Percentiles rank a stretch among this genome's conserved stretches.
These are phyloP conservation scores for Lasiosphaeria ovina DNA, from an alignment of 495 filamentous ascomycete species.

Conservation along the genomic window DNA sequence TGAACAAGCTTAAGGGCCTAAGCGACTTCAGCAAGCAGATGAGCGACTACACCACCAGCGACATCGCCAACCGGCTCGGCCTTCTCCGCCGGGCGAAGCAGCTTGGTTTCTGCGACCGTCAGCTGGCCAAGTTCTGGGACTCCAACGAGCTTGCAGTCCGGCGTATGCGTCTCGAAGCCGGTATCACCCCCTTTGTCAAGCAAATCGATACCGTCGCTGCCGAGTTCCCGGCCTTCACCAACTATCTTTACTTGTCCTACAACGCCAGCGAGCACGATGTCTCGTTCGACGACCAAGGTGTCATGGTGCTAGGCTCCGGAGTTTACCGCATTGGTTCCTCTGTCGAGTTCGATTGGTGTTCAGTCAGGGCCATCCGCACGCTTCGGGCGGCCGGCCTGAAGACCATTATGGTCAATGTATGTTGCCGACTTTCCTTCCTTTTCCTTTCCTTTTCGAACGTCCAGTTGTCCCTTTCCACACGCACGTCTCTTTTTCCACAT, in stretches of 20 bases:
- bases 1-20: conserved; percentile 83
- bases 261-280: conserved; percentile 88
- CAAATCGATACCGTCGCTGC: conserved; percentile 98
- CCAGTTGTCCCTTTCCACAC: neutral
- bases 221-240: conserved; percentile 92
- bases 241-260: conserved; percentile 97
- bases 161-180: conserved; percentile 74
- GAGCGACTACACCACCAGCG: conserved; percentile 65
- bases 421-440: conserved; percentile 1
- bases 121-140: conserved; percentile 89
- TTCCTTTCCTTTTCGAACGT: neutral
- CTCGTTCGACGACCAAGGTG: conserved; percentile 78
- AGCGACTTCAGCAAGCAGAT: conserved; percentile 83
- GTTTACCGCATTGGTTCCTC: conserved; percentile 98
- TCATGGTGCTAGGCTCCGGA: conserved; percentile 95
- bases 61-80: conserved; percentile 52
- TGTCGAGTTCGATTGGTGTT: conserved; percentile 99
- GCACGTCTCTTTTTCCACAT: too few species aligned
- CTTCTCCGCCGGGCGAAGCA: conserved; percentile 82
- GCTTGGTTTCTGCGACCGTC: conserved; percentile 88
- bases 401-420: conserved; percentile 91
- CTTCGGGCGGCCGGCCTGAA: conserved; percentile 84
- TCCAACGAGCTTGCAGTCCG: conserved; percentile 90
- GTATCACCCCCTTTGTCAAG: conserved; percentile 87
- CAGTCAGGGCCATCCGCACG: conserved; percentile 92